phyloP scores from a whole-genome alignment of 371 early-diverging fungal genomes.

The Nematocida minor region DNA sequence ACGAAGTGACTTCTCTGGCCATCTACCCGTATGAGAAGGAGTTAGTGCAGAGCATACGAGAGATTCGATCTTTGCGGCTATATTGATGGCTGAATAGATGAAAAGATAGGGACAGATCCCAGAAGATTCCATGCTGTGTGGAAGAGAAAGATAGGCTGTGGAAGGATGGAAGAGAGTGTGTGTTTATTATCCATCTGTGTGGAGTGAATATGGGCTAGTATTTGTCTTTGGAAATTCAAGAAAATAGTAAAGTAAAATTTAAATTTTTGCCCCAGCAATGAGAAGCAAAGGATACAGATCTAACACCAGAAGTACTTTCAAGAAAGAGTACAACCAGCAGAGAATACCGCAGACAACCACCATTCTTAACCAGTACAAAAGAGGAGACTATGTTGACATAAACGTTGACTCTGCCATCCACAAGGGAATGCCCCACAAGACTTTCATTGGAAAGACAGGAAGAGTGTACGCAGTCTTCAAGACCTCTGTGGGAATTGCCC shows the following conservation, averaged over 20 bases:
- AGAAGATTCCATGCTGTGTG: neutral
- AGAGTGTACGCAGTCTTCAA: slow-evolving; percentile 58
- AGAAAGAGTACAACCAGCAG: slow-evolving; percentile 85
- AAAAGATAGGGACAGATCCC: too few species aligned
- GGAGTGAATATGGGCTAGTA: neutral
- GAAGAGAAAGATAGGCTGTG: too few species aligned
- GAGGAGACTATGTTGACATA: slow-evolving; percentile 94
- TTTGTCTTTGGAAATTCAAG: neutral
- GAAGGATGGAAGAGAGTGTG: too few species aligned
- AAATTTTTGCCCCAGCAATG: slow-evolving; percentile 58
- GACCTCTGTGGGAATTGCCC: slow-evolving; percentile 82
- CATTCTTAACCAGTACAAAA: slow-evolving; percentile 89
- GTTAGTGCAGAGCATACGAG: neutral
- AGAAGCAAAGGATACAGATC: slow-evolving; percentile 74
- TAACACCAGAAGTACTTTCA: slow-evolving; percentile 93
- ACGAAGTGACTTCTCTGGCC: slow-evolving; percentile 54
- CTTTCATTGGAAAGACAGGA: slow-evolving; percentile 85
- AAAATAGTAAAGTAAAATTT: slow-evolving; percentile 48
- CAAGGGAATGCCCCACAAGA: slow-evolving; percentile 99
- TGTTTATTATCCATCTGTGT: too few species aligned
- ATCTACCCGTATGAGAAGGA: slow-evolving; percentile 33
- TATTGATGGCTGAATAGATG: too few species aligned
- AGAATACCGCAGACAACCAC: slow-evolving; percentile 78
- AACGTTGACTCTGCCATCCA: slow-evolving; percentile 90
- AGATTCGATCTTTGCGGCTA: neutral